Conservation (phyloP, 2,329 filamentous ascomycete species). For the Trichoderma asperellum region DNA sequence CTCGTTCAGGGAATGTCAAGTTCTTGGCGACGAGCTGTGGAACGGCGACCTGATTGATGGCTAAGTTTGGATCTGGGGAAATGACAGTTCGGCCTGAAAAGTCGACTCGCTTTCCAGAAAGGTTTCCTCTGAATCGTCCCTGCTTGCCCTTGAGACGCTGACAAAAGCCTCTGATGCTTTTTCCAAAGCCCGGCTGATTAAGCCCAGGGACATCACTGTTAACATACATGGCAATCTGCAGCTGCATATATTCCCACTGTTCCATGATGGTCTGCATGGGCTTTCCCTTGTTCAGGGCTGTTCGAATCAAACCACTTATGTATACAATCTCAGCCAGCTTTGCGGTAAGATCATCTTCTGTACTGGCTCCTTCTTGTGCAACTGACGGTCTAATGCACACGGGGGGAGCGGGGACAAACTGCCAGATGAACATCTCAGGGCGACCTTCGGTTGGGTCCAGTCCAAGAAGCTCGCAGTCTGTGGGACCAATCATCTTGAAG, state of each 20-base stretch:
- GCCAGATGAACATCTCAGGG: constrained; percentile 98
- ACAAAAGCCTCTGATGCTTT: constrained; percentile 89
- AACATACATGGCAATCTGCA: constrained; percentile 96
- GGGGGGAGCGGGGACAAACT: constrained; percentile 90
- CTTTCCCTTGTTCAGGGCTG: constrained; percentile 80
- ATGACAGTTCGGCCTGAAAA: constrained; percentile 98
- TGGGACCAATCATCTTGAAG: constrained; percentile 82
- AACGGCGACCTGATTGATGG: constrained; percentile 91
- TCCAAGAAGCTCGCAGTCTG: constrained; percentile 89
- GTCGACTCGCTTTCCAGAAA: constrained; percentile 97
- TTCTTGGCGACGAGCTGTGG: constrained; percentile 93
- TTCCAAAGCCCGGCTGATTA: constrained; percentile 84
- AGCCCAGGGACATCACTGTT: constrained; percentile 95
- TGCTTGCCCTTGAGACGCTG: constrained; percentile 97
- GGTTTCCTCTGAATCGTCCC: constrained; percentile 92
- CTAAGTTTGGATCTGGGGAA: constrained; percentile 91
- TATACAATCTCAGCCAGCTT: constrained; percentile 97
- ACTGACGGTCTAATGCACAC: constrained; percentile 95
- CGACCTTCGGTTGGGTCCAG: constrained; percentile 84
- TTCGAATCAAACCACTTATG: constrained; percentile 84
- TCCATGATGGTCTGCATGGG: constrained; percentile 91
- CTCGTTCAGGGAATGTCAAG: constrained; percentile 90
- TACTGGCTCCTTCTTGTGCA: constrained; percentile 88
- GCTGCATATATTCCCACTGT: constrained; percentile 95
- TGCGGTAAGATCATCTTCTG: constrained; percentile 94